Base-by-base conservation (phyloP, 2,329 filamentous ascomycete species). In the Hypoxylon sp. region DNA sequence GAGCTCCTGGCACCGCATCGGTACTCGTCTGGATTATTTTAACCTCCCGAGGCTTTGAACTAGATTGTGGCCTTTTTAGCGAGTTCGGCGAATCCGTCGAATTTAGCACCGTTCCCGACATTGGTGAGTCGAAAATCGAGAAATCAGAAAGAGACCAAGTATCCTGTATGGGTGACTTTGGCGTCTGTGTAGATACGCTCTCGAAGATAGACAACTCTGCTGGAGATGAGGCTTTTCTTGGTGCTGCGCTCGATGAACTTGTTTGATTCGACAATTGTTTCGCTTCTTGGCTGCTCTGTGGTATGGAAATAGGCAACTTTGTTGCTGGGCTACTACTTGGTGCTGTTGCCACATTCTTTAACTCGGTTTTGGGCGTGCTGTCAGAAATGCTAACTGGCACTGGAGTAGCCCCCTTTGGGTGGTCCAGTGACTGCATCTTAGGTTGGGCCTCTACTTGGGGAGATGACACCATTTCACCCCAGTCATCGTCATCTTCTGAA, bases 391-490 rank as follows among this genome's bases (percentile, higher is more conserved):
- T 48, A 39, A 15, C 21, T 21, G 57, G 24, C 19, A 13, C 15
- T 27, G 66, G 29, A 8, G 39, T 3, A 10, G 17, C 27, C 27
- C 17, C 17, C 17, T 48, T 62, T 3, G 10, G 7, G 29, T 56
- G 37, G 7, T 35, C 44, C 7, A 50, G 42, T 13, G 54, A 39
- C 17, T 58, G 59, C 11, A 42, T 48, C 5, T 21, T 44, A 13
- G 56, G 57, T 6, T 58, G 60, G n/a, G 54, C 37, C 32, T 58
- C 72, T 42, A 70, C 50, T 11, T 51, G 61, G 44, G 80, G 82
- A 2, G 83, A 84, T 6, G 79, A 80, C 1, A 89, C 80, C 87
- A 89, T 89, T 67, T 89, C 87, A 1, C 87, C 87, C 87, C 87
- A 89, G 39, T 89, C 87, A 1, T 87, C 85, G 4, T 87, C 84